Evolutionary conservation across 2,329 filamentous ascomycete genomes (phyloP).

Genomic region (Hortaea werneckii): DNA sequence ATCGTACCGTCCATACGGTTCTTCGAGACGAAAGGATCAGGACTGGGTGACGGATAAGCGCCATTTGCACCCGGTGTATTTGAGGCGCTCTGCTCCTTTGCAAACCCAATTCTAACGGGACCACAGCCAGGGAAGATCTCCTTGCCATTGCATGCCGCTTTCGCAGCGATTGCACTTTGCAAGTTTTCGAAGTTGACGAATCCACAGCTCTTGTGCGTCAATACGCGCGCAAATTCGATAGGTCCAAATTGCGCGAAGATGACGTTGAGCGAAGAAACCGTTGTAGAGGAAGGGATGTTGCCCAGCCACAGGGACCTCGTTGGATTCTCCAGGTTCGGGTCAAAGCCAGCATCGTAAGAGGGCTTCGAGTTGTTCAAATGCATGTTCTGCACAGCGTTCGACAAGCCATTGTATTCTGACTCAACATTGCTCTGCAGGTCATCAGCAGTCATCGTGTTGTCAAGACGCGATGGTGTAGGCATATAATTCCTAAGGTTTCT

Average conservation of each 20-base stretch:
- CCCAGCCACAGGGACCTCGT: slow-evolving; percentile 94
- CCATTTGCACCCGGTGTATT: slow-evolving; percentile 82
- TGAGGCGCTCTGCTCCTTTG: slow-evolving; percentile 84
- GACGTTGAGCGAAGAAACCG: slow-evolving; percentile 83
- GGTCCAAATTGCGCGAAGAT: slow-evolving; percentile 92
- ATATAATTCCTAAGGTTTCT: slow-evolving; percentile 60
- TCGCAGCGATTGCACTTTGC: slow-evolving; percentile 84
- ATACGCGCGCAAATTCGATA: slow-evolving; percentile 81
- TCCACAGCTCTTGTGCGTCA: slow-evolving; percentile 97
- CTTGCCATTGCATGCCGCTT: slow-evolving; percentile 81
- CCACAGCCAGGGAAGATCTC: slow-evolving; percentile 97
- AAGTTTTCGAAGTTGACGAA: slow-evolving; percentile 95
- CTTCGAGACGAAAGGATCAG: slow-evolving; percentile 58
- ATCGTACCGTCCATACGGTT: slow-evolving; percentile 27
- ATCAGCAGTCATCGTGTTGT: slow-evolving; percentile 63
- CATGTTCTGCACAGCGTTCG: slow-evolving; percentile 74
- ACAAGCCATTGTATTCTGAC: slow-evolving; percentile 67
- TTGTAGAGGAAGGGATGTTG: slow-evolving; percentile 93
- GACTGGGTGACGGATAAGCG: slow-evolving; percentile 80
- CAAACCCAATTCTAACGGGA: slow-evolving; percentile 90
- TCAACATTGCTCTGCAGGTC: slow-evolving; percentile 68
- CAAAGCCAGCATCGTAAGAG: slow-evolving; percentile 58
- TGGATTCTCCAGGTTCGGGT: slow-evolving; percentile 73
- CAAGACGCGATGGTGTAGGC: slow-evolving; percentile 63
- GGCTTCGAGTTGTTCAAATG: slow-evolving; percentile 56